phyloP scores from a whole-genome alignment of 225 moss, liverwort and hornwort species.

The Bryum argenteum region DNA sequence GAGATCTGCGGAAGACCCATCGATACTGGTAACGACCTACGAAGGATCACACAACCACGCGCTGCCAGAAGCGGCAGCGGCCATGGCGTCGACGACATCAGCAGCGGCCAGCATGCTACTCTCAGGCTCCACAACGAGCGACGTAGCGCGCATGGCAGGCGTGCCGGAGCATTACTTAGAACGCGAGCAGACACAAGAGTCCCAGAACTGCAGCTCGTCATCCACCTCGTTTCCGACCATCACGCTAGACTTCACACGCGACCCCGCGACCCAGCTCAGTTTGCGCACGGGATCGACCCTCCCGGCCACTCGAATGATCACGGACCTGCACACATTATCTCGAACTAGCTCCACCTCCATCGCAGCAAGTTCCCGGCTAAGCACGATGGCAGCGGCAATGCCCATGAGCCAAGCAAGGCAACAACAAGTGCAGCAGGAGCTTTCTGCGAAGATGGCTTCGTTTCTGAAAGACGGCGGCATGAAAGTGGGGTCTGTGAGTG shows the following conservation, averaged over 20 bases:
- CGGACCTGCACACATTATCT: conserved; percentile 26
- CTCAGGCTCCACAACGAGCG: conserved; percentile 58
- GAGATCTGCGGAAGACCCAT: conserved; percentile 65
- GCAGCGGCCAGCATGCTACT: conserved; percentile 77
- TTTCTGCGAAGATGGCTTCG: conserved; percentile 43
- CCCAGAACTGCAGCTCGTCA: conserved; percentile 10
- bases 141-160: conserved; percentile 47
- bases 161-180: conserved; percentile 39
- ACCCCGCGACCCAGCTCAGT: conserved; percentile 60
- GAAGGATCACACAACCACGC: conserved; percentile 75
- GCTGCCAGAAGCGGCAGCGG: conserved; percentile 59
- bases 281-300: conserved; percentile 20
- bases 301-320: conserved; percentile 23
- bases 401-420: conserved; percentile 33
- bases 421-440: conserved; percentile 49
- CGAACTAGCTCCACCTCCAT: background rate
- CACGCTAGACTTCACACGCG: conserved; percentile 62
- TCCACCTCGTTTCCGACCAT: conserved; percentile 57
- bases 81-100: conserved; percentile 76
- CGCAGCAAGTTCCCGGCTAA: too few relatives aligned
- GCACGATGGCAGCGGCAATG: background rate
- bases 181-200: conserved; percentile 8
- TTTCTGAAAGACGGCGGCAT: conserved; percentile 30
- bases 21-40: conserved; percentile 69
- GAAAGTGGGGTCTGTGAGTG: conserved; percentile 59